Evolutionary conservation across 345 rosid species (phyloP), one percentile per base, ranked within the genome.

Genomic region (Durio zibethinus): DNA sequence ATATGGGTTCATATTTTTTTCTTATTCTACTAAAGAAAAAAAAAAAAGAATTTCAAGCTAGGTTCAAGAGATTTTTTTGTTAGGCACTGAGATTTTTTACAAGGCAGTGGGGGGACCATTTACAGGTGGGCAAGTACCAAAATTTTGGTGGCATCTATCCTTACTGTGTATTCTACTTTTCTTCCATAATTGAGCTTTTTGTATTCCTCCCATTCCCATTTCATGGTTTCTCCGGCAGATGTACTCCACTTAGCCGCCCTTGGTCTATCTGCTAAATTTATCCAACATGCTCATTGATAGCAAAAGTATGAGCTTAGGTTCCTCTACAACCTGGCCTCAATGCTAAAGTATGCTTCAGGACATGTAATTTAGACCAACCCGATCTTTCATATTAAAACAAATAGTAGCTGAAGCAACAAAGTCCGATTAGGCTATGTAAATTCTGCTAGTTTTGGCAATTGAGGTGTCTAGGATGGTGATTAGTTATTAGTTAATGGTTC

Each of bases 51-150:
- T 78, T 78, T 82, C 87, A 86, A 86, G 90, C 87, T 74, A 81
- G 85, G 35, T 60, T 66, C 50, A 27, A 78, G 73, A 76, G 73
- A 80, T 83, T 78, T 83, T 56, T 85, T 38, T 77, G 23, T 77
- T 74, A 78, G 79, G 87, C 83, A 74, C 78, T 82, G 43, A 60
- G 80, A 73, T 63, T 76, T 59, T 63, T 76, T 59, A n/a, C 57
- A 84, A 66, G 77, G 70, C 54, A 33, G 43, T 11, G 61, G 79
- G 89, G 89, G 89, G 87, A 80, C 85, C 89, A 85, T 79, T 35
- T 76, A 75, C 83, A 83, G 83, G 79, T 78, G 79, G 80, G 82
- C 73, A 72, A 82, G 80, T 71, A 77, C 78, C 87, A 78, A 61
- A 80, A 18, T 42, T 43, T 78, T 79, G 78, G 84, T 78, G 71